A percentile compares a stretch with the other conserved stretches of the same genome.
These are phyloP conservation scores for Scleroderma bovista DNA, from an alignment of 768 basidiomycete species.

Conservation along the genomic window DNA sequence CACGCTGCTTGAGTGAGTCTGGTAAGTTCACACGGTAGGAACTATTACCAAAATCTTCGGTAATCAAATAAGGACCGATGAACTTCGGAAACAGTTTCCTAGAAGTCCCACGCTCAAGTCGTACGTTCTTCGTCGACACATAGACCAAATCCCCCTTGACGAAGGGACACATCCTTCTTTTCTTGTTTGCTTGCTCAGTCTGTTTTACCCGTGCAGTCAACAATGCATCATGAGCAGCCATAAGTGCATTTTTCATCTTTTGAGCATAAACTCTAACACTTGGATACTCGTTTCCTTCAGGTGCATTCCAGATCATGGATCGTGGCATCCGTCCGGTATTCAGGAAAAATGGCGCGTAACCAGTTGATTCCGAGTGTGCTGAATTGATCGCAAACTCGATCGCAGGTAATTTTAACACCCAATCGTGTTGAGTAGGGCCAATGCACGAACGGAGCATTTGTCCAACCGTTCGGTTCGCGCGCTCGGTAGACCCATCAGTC, in stretches of 20 bases:
- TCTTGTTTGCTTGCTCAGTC: too few relatives aligned
- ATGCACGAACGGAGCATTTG: too few relatives aligned
- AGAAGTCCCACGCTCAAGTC: background rate
- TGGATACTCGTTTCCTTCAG: background rate
- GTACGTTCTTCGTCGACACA: background rate
- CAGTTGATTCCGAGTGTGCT: background rate
- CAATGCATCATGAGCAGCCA: background rate
- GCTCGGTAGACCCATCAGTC: too few relatives aligned
- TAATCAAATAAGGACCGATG: background rate
- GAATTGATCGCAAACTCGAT: too few relatives aligned
- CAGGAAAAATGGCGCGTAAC: background rate
- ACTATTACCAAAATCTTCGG: background rate
- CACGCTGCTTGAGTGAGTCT: background rate
- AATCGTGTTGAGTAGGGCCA: too few relatives aligned
- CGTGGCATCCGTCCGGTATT: background rate
- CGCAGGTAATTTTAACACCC: too few relatives aligned
- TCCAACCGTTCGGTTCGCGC: too few relatives aligned
- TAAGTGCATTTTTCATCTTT: background rate
- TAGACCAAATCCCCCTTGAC: background rate
- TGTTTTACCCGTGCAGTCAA: background rate
- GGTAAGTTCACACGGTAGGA: background rate
- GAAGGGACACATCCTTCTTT: background rate
- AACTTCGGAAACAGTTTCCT: background rate
- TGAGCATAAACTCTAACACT: background rate
- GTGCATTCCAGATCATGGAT: background rate